phyloP scores from a whole-genome alignment of 192 early-diverging fungal species.

The Chytriomyces sp. region DNA sequence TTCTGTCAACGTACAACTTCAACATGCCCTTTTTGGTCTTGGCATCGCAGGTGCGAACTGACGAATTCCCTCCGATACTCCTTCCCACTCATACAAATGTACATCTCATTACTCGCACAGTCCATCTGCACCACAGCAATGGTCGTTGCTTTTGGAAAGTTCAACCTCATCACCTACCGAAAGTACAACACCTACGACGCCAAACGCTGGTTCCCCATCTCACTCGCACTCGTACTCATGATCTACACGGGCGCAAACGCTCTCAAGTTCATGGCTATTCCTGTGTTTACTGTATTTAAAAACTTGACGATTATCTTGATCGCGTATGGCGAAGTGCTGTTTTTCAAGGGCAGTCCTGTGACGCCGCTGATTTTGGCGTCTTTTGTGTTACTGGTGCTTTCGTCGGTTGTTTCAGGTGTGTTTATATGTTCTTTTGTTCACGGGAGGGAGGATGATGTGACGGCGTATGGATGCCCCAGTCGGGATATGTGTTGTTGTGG shows the following conservation, averaged over 20 bases:
- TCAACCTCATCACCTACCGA: conserved; percentile 42
- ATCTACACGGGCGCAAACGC: conserved; percentile 97
- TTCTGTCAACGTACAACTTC: conserved; percentile 56
- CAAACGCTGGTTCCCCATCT: conserved; percentile 77
- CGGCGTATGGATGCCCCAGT: neutral
- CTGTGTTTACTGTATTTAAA: conserved; percentile 98
- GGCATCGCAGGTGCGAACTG: conserved; percentile 48
- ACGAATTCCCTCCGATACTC: neutral
- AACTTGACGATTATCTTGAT: conserved; percentile 98
- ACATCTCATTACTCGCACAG: neutral
- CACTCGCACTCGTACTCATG: conserved; percentile 86
- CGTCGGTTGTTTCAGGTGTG: conserved; percentile 82
- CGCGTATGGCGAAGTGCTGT: conserved; percentile 88
- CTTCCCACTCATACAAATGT: neutral
- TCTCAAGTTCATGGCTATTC: conserved; percentile 88
- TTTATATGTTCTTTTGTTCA: conserved; percentile 28
- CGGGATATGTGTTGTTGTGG: neutral
- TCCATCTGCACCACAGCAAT: conserved; percentile 41
- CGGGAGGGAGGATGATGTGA: conserved; percentile 47
- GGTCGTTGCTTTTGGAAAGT: conserved; percentile 53
- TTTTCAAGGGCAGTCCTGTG: conserved; percentile 78
- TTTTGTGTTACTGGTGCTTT: conserved; percentile 80
- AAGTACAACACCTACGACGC: conserved; percentile 38
- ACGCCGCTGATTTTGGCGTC: conserved; percentile 80
- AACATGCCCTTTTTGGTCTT: conserved; percentile 60